Conservation (phyloP, 192 early-diverging fungal species). For the Backusella circina region DNA sequence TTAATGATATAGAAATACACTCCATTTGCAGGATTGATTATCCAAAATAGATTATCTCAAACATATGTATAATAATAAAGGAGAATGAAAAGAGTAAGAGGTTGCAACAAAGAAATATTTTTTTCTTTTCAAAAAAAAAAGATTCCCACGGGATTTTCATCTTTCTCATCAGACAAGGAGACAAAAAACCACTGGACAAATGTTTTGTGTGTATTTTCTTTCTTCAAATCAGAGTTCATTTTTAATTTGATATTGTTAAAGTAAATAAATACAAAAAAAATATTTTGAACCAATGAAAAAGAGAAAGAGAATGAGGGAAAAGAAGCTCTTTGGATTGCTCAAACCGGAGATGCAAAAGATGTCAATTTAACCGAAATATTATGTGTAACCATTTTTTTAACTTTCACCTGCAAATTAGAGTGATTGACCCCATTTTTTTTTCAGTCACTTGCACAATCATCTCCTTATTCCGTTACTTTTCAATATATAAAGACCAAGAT, state of each 20-base stretch:
- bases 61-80: background rate
- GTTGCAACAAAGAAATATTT: background rate
- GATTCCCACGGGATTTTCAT: background rate
- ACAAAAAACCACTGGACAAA: background rate
- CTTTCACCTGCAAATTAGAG: background rate
- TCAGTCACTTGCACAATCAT: background rate
- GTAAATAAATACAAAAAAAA: no score
- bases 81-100: background rate
- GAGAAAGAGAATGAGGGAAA: background rate
- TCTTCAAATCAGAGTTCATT: background rate
- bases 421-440: background rate
- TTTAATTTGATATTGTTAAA: no score
- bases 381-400: background rate
- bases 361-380: background rate
- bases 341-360: background rate
- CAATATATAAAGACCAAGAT: background rate
- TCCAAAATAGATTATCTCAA: no score
- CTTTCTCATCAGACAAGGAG: background rate
- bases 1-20: no score
- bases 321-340: background rate
- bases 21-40: background rate
- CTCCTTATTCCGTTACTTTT: background rate
- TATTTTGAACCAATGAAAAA: background rate
- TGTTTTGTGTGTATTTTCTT: background rate
- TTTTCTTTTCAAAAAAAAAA: background rate